Percentiles rank a stretch among this genome's conserved stretches.
These are phyloP conservation scores for Tremella fuciformis DNA, from an alignment of 768 basidiomycete genomes.

Conservation along the genomic window DNA sequence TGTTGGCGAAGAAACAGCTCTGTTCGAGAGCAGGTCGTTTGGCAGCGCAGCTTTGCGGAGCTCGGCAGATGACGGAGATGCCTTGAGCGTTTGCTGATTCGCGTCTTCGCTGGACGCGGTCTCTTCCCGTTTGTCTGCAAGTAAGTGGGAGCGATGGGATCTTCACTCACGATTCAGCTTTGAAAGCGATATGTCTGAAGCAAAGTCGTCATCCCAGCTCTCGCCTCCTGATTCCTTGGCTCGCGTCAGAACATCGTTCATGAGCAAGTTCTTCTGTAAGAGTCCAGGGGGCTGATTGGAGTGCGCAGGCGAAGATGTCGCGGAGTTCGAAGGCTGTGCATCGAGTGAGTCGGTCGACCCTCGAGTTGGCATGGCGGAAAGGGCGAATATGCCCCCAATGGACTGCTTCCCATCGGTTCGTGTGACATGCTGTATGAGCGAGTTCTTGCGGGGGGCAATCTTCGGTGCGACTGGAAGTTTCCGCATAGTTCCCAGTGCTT, in stretches of 20 bases:
- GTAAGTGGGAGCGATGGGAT: not conserved
- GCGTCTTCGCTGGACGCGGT: constrained; percentile 48
- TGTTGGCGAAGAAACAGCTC: constrained; percentile 11
- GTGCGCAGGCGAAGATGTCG: constrained; percentile 13
- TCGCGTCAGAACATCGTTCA: constrained; percentile 30
- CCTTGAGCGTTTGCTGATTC: constrained; percentile 48
- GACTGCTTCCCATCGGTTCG: not conserved
- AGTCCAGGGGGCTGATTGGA: constrained; percentile 16
- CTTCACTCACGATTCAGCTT: constrained; percentile 65
- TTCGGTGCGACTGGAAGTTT: constrained; percentile 24
- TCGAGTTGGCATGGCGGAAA: constrained; percentile 23
- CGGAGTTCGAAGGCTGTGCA: constrained; percentile 26
- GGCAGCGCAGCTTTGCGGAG: constrained; percentile 7
- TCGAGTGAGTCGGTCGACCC: constrained; percentile 41
- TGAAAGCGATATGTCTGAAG: constrained; percentile 82
- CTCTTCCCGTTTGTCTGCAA: constrained; percentile 59
- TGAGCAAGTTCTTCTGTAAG: constrained; percentile 59
- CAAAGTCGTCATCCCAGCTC: constrained; percentile 99
- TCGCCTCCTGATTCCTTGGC: constrained; percentile 55
- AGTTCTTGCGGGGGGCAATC: constrained; percentile 6
- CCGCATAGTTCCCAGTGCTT: constrained; percentile 40
- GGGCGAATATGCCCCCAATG: constrained; percentile 1
- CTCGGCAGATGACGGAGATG: constrained; percentile 23
- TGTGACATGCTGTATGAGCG: not conserved
- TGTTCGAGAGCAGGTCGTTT: not conserved